Base-by-base conservation (phyloP, 164 flowering plant genomes). In the Chimonanthus salicifolius region DNA sequence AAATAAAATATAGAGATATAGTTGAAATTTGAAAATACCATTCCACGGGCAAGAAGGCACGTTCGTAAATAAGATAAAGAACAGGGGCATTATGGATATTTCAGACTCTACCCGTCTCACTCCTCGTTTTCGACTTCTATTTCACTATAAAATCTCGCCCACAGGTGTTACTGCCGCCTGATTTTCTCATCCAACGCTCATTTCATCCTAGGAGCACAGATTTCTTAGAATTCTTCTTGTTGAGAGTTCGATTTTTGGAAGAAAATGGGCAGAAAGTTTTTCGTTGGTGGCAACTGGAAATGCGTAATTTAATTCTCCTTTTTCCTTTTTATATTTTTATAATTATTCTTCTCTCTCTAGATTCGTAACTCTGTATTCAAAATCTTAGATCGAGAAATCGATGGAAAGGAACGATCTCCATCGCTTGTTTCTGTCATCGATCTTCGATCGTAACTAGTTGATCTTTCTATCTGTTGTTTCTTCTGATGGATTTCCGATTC, bases 211-310 rank as follows among this genome's bases (percentile, higher is more conserved):
- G 16, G 8, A 9, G 60, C 4, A 9, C 33, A 33, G 33, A 33
- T 33, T 33, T 33, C 33, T 33, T 33, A 0, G 33, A 33, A 33
- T 33, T 33, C 33, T 33, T 33, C 33, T 33, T 33, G 33, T 33
- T 1, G 33, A 33, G 33, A 33, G 33, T 33, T 33, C 33, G 33
- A 33, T 33, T 33, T 33, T 33, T 51, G 2, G 64, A 62, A 65
- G 16, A 75, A 76, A 33, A 91, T 92, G 97, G 92, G 80, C 73
- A 76, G 95, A 33, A 90, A 85, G 71, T 92, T 92, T 87, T 85
- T 92, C 90, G 92, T 92, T 77, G 97, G 97, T 71, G 97, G 97
- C 78, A 90, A 92, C 88, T 92, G 95, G 97, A 92, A 92, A 92
- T 92, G 96, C 85, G 96, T 90, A 82, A 49, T 68, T 16, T 60